Base-by-base conservation (phyloP, 495 filamentous ascomycete genomes). In the Clavariopsis aquatica region DNA sequence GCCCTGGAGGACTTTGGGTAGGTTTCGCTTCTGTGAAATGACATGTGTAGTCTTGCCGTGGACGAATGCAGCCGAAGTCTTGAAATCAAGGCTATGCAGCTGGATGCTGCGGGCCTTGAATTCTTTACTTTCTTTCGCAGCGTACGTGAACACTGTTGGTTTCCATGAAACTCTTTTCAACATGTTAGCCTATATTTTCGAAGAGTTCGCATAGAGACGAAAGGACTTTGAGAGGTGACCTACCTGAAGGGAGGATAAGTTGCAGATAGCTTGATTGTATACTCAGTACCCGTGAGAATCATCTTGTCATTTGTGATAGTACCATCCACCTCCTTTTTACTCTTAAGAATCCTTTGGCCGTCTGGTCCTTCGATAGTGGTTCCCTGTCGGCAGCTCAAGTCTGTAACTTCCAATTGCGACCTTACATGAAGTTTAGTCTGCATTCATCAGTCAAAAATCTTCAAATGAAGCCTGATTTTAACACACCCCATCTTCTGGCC, bases 11-110 rank as follows among this genome's bases (percentile, higher is more conserved):
- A 69, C 66, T 22, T 62, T 69, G 1, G 61, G 55, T 12, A 69
- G 66, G 75, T 98, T 98, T 43, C 94, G 83, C 75, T 96, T 97
- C 72, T 84, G 88, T 17, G 90, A 86, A 20, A 98, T 86, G 20
- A 96, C 88, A 74, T 98, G 93, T 0, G 93, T 95, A 0, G 94
- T 97, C 0, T 80, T 74, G 43, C 76, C 83, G 38, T 81, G 73
- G 1, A 92, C 78, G 72, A 90, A 98, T 17, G 87, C 84, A 20
- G 82, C 79, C 45, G 89, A 78, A 19, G 88, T 86, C 71, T 98
- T 98, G 72, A 98, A 89, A 74, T 96, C 95, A 28, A 95, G 82
- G 84, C 82, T 34, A 23, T 68, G 64, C 13, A 70, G 55, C 7
- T 41, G 28, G 9, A 51, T 24, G 26, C 15, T 60, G 28, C 60